A percentile compares a stretch with the other conserved stretches of the same genome.
Evolutionary conservation across 1,139 yeast genomes (phyloP).

Genomic region (Candida sp.): DNA sequence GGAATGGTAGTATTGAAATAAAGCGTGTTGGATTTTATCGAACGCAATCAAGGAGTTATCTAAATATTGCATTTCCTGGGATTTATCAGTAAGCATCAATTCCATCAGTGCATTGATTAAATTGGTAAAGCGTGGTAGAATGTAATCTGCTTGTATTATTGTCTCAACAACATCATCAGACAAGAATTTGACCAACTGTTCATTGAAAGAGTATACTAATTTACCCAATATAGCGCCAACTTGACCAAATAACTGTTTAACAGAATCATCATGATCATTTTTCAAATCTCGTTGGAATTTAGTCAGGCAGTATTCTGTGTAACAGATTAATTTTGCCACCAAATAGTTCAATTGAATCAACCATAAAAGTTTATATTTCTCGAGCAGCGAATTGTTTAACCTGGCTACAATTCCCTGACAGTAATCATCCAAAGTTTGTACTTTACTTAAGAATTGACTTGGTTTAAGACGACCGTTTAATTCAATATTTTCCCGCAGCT

Average conservation of each 20-base stretch:
- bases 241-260: neutral
- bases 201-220: neutral
- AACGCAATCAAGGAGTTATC: constrained; percentile 6
- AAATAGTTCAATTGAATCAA: constrained; percentile 12
- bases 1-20: constrained; percentile 3
- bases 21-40: constrained; percentile 4
- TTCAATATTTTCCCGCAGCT: neutral
- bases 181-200: neutral
- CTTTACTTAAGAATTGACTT: constrained; percentile 1
- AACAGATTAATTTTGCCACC: constrained; percentile 8
- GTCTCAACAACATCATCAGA: neutral
- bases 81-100: constrained; percentile 13
- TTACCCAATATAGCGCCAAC: neutral
- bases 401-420: constrained; percentile 13
- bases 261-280: neutral
- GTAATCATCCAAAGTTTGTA: constrained; percentile 12
- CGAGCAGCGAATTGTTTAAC: constrained; percentile 11
- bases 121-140: neutral
- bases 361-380: constrained; percentile 18
- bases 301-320: constrained; percentile 8
- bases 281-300: constrained; percentile 7
- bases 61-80: constrained; percentile 8
- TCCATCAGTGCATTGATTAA: neutral
- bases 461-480: neutral
- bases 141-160: neutral